phyloP scores from a whole-genome alignment of 495 filamentous ascomycete genomes.

The Penicillium samsonianum region DNA sequence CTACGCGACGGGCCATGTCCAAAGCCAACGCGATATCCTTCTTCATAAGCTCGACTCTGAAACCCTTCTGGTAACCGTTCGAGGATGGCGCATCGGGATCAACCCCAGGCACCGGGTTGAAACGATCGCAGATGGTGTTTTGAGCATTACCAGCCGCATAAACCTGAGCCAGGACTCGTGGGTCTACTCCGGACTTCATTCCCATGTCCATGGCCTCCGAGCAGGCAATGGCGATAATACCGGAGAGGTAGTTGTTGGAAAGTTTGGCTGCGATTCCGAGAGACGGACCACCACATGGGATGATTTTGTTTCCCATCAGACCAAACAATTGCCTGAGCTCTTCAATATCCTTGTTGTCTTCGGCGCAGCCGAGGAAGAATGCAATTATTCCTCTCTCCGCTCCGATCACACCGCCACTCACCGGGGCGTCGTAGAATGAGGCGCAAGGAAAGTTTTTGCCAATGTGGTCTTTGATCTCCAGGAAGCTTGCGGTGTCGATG shows the following conservation, averaged over 20 bases:
- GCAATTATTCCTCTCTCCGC: conserved; percentile 49
- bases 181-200: conserved; percentile 53
- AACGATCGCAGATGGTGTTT: conserved; percentile 51
- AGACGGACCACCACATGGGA: conserved; percentile 52
- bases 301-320: conserved; percentile 48
- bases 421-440: conserved; percentile 45
- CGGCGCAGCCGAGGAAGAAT: conserved; percentile 49
- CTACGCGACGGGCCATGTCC: conserved; percentile 48
- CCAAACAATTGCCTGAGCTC: conserved; percentile 33
- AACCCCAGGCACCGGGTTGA: conserved; percentile 53
- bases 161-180: conserved; percentile 47
- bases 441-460: conserved; percentile 21
- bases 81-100: conserved; percentile 47
- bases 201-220: conserved; percentile 58
- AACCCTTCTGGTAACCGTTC: conserved; percentile 51
- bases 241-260: conserved; percentile 57
- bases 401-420: conserved; percentile 49
- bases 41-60: conserved; percentile 55
- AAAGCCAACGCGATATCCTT: conserved; percentile 55
- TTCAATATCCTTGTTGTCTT: conserved; percentile 32
- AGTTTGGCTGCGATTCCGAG: conserved; percentile 56
- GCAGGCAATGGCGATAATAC: conserved; percentile 53
- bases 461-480: conserved; percentile 37
- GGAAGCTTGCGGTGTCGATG: conserved; percentile 45
- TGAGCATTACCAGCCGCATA: conserved; percentile 53